Evolutionary conservation across 2,329 filamentous ascomycete genomes (phyloP), one percentile per base, ranked within the genome.

Genomic region (Plenodomus tracheiphilus): DNA sequence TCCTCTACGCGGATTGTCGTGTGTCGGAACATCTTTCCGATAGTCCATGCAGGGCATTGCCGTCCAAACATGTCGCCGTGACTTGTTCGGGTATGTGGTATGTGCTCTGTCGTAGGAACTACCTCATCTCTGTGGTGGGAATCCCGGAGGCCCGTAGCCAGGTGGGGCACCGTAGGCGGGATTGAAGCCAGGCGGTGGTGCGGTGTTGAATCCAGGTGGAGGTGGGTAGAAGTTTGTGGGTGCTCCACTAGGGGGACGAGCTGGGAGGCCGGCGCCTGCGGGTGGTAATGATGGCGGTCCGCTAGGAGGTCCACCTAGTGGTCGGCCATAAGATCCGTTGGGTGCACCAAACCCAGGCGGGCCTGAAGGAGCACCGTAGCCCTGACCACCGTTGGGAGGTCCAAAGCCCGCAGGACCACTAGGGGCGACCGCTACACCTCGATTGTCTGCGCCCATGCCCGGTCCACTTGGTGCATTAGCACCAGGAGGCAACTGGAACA

Each of bases 201-300:
- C 53, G 35, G 50, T 54, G n/a, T 46, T 42, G 49, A 57, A 65
- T 3, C 62, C 60, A 32, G 54, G 44, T 2, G 66, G 66, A 5
- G 67, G 67, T 21, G 63, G 58, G 21, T 58, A 66, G 47, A 58
- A 65, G 47, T 62, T 68, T 4, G 61, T 49, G 46, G 81, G 79
- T 13, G 82, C 85, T 9, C 86, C 87, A 36, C 86, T 86, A 3
- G 87, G 87, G n/a, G 87, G 87, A 34, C 87, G 77, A 48, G 86
- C 85, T 34, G 87, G 87, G 20, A 86, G 69, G 21, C 80, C 81
- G 7, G 80, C 76, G 13, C 82, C 80, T 28, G 85, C 82, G 40
- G 84, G 82, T 13, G 82, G 79, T 13, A 86, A 79, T 22, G 84
- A 78, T 46, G 77, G 71, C 45, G 64, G 65, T 8, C 53, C 59